These are phyloP conservation scores for Phytophthora fragariae DNA, from an alignment of 352 stramenopile genomes.

Conservation along the genomic window DNA sequence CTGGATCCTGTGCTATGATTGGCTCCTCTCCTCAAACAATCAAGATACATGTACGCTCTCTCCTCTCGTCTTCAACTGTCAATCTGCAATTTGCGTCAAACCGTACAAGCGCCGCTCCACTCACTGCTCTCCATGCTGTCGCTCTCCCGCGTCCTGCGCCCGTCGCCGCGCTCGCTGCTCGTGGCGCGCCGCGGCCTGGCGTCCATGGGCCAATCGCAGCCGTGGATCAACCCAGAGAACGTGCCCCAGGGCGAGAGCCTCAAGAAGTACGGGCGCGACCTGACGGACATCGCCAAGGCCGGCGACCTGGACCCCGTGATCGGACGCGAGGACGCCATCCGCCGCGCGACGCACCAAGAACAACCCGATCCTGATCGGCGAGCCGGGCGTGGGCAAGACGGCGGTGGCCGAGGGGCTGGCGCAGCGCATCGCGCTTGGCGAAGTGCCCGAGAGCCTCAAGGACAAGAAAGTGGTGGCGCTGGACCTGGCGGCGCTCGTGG, in stretches of 20 bases:
- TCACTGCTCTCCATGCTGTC: slow-evolving; percentile 18
- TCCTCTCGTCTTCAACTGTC: neutral
- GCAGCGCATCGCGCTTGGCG: slow-evolving; percentile 93
- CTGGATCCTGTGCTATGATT: neutral
- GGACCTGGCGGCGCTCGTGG: slow-evolving; percentile 96
- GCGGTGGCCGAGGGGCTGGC: slow-evolving; percentile 96
- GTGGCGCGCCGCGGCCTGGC: slow-evolving; percentile 10
- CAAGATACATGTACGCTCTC: neutral
- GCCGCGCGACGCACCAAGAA: slow-evolving; percentile 98
- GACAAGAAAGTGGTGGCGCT: slow-evolving; percentile 95
- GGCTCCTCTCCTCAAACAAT: neutral
- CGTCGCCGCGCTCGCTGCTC: slow-evolving; percentile 11
- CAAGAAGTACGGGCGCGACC: slow-evolving; percentile 76
- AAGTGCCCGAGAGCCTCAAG: slow-evolving; percentile 96
- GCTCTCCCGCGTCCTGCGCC: slow-evolving; percentile 17
- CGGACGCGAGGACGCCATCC: slow-evolving; percentile 95
- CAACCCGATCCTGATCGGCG: slow-evolving; percentile 98
- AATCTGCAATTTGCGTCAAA: slow-evolving; percentile 20
- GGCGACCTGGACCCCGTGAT: slow-evolving; percentile 94
- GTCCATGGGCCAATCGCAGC: slow-evolving; percentile 36
- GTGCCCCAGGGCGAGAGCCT: slow-evolving; percentile 82
- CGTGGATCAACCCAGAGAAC: slow-evolving; percentile 86
- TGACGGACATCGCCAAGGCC: slow-evolving; percentile 75
- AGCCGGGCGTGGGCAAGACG: slow-evolving; percentile 97
- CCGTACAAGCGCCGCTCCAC: neutral